Percentiles rank a stretch among this genome's conserved stretches.
Evolutionary conservation across 2,329 filamentous ascomycete species (phyloP).

Genomic region (Botryotinia convoluta): DNA sequence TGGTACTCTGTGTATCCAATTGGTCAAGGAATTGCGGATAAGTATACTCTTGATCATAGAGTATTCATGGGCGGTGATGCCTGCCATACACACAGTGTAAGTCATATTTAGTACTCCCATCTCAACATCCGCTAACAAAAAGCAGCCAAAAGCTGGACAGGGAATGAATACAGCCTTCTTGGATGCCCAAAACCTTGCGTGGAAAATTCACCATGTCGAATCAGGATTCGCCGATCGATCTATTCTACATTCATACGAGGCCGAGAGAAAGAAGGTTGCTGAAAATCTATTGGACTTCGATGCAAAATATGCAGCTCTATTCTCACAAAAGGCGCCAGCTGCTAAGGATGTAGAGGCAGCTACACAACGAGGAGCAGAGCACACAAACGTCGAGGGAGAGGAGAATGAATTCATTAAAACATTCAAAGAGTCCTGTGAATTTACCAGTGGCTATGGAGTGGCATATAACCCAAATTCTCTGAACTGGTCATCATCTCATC

Average conservation of each 20-base stretch:
- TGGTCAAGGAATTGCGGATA: conserved; percentile 68
- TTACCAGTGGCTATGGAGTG: conserved; percentile 89
- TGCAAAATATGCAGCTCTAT: conserved; percentile 83
- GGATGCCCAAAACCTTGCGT: conserved; percentile 85
- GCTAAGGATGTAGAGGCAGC: conserved; percentile 71
- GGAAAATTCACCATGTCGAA: conserved; percentile 94
- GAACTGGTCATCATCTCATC: conserved; percentile 77
- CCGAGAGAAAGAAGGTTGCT: conserved; percentile 79
- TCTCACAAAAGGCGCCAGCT: conserved; percentile 74
- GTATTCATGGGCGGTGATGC: conserved; percentile 76
- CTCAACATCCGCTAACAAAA: background rate
- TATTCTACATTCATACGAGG: conserved; percentile 80
- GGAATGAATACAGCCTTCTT: conserved; percentile 80
- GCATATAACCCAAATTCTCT: conserved; percentile 77
- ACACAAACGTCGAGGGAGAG: conserved; percentile 39
- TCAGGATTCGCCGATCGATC: conserved; percentile 72
- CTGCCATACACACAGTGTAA: conserved; percentile 74
- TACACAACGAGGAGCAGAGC: conserved; percentile 41
- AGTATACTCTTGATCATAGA: conserved; percentile 64
- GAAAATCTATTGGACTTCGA: conserved; percentile 85
- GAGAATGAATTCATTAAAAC: conserved; percentile 83
- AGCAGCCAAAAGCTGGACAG: conserved; percentile 69
- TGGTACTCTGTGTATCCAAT: conserved; percentile 79
- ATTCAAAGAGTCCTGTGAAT: conserved; percentile 89
- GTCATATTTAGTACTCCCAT: conserved; percentile 32